These are phyloP conservation scores for Nannochloropsis gaditana DNA, from an alignment of 108 stramenopile genomes.

Conservation along the genomic window DNA sequence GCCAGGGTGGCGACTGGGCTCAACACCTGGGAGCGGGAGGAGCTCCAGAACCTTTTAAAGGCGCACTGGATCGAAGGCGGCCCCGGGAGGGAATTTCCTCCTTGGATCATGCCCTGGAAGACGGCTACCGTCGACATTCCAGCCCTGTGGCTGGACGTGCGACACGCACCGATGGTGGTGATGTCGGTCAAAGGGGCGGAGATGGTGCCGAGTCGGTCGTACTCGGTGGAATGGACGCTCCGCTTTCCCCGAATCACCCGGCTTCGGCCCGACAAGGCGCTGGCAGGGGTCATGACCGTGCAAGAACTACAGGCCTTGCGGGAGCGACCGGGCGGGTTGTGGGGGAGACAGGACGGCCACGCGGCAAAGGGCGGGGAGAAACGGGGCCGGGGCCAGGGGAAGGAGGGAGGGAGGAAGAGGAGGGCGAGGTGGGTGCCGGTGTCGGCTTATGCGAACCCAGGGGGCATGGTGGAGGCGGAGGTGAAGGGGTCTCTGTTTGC, in stretches of 20 bases:
- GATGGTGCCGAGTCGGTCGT: background rate
- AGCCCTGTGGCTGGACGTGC: background rate
- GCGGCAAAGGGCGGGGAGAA: background rate
- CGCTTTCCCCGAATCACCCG: slow-evolving; percentile 12
- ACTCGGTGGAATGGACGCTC: background rate
- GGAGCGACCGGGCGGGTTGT: background rate
- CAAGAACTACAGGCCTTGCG: background rate
- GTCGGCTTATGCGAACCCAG: background rate
- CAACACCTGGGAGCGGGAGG: background rate
- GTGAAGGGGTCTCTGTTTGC: background rate
- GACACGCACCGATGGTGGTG: background rate
- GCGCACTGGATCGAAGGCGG: slow-evolving; percentile 1
- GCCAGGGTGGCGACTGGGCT: background rate
- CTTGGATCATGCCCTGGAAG: background rate
- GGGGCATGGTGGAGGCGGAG: background rate
- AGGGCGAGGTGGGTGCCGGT: background rate
- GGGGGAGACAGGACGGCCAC: background rate
- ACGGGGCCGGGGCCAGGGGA: background rate
- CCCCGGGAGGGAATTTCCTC: background rate
- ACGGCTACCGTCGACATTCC: background rate
- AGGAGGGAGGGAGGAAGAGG: background rate
- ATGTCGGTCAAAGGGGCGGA: slow-evolving; percentile 7
- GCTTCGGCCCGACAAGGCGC: background rate
- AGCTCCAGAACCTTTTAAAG: background rate
- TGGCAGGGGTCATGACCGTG: background rate